These are phyloP conservation scores for Talaromyces adpressus DNA, from an alignment of 495 filamentous ascomycete genomes.

Conservation along the genomic window DNA sequence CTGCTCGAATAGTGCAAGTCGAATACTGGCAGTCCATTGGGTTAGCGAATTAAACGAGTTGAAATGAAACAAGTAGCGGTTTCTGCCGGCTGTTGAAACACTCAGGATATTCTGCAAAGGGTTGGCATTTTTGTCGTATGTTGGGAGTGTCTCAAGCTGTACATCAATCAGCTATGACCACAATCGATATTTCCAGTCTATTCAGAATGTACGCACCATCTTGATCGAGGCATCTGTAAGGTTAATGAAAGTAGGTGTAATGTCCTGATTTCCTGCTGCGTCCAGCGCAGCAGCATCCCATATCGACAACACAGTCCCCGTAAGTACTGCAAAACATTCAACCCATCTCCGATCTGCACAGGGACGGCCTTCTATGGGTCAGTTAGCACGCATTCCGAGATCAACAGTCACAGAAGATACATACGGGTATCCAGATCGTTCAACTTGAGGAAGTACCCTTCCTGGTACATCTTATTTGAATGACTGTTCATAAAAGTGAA, in stretches of 20 bases:
- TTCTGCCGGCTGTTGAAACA: conserved; percentile 89
- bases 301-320: conserved; percentile 87
- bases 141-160: conserved; percentile 87
- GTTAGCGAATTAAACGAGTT: conserved; percentile 88
- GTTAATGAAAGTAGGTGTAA: conserved; percentile 93
- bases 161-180: not conserved
- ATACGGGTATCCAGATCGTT: conserved; percentile 86
- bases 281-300: conserved; percentile 96
- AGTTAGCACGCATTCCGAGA: conserved; percentile 10
- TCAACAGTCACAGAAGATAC: conserved; percentile 21
- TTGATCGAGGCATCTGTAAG: conserved; percentile 95
- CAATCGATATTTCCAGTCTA: not conserved
- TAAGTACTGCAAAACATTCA: conserved; percentile 95
- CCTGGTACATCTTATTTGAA: conserved; percentile 91
- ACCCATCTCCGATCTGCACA: conserved; percentile 84
- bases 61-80: conserved; percentile 93
- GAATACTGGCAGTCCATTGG: conserved; percentile 94
- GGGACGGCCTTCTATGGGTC: conserved; percentile 66
- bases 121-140: conserved; percentile 62
- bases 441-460: conserved; percentile 94
- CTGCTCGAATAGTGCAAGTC: conserved; percentile 92
- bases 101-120: conserved; percentile 90
- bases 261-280: conserved; percentile 75
- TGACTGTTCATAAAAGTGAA: conserved; percentile 94
- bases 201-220: conserved; percentile 56